Percentiles rank a stretch among this genome's conserved stretches.
These are phyloP conservation scores for Boletus subcaerulescens DNA, from an alignment of 768 basidiomycete species.

Conservation along the genomic window DNA sequence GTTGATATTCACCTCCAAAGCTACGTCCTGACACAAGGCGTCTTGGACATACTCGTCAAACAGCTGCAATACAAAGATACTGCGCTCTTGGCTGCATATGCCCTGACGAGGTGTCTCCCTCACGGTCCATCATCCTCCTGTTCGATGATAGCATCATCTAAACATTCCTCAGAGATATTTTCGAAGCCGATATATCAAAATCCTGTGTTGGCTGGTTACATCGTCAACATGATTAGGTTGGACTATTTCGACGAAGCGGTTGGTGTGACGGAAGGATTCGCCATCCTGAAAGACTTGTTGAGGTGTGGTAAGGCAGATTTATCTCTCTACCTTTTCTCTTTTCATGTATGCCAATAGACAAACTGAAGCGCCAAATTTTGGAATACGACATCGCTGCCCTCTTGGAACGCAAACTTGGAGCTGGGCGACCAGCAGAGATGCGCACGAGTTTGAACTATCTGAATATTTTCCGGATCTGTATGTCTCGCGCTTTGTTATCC, in stretches of 20 bases:
- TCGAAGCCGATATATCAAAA: background rate
- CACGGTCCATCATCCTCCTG: background rate
- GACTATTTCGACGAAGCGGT: conserved; percentile 27
- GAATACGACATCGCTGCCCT: conserved; percentile 1
- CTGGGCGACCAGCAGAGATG: background rate
- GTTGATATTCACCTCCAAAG: conserved; percentile 1
- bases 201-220: conserved; percentile 9
- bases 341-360: background rate
- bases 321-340: background rate
- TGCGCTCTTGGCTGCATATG: conserved; percentile 5
- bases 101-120: background rate
- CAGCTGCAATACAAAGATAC: conserved; percentile 1
- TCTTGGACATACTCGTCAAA: conserved; percentile 1
- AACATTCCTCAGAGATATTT: background rate
- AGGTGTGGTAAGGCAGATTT: background rate
- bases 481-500: background rate
- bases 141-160: background rate
- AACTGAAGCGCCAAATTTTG: background rate
- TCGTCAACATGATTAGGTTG: conserved; percentile 24
- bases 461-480: background rate
- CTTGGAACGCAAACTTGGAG: conserved; percentile 1
- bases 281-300: conserved; percentile 3
- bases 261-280: conserved; percentile 17
- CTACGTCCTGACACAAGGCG: background rate
- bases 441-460: conserved; percentile 3